Evolutionary conservation across 371 early-diverging fungal species (phyloP).

Genomic region (Mucor indicus): DNA sequence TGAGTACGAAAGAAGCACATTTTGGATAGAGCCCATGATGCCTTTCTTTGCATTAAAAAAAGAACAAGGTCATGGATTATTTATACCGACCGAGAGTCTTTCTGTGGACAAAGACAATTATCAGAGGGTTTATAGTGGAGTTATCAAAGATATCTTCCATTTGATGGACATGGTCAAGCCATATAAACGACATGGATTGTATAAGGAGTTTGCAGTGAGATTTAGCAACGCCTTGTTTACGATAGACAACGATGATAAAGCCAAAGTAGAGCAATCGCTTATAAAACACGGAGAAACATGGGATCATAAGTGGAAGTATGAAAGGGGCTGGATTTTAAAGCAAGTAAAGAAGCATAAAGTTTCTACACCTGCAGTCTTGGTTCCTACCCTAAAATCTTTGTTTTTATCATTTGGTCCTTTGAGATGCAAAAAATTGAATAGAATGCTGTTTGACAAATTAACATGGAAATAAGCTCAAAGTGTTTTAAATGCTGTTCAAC

Average conservation of each 20-base stretch:
- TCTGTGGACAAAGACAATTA: too few species aligned
- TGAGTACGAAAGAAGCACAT: too few species aligned
- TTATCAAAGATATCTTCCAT: not conserved
- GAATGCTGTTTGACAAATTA: too few species aligned
- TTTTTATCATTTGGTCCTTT: conserved; percentile 2
- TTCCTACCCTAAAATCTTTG: not conserved
- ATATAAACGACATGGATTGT: not conserved
- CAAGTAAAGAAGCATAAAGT: conserved; percentile 5
- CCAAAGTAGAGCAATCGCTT: not conserved
- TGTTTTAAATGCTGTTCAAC: too few species aligned
- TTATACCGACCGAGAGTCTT: too few species aligned
- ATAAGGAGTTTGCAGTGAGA: not conserved
- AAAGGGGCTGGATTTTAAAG: conserved; percentile 1
- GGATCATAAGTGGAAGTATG: not conserved
- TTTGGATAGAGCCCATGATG: too few species aligned
- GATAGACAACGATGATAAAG: not conserved
- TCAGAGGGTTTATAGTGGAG: not conserved
- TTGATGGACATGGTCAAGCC: conserved; percentile 1
- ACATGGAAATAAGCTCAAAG: too few species aligned
- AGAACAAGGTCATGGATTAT: too few species aligned
- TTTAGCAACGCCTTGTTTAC: not conserved
- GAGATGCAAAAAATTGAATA: conserved; percentile 2
- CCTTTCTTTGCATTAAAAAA: too few species aligned
- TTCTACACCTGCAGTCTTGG: not conserved
- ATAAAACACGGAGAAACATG: not conserved